Conservation (phyloP, 2,329 filamentous ascomycete species). For the Chalaropsis thielavioides region DNA sequence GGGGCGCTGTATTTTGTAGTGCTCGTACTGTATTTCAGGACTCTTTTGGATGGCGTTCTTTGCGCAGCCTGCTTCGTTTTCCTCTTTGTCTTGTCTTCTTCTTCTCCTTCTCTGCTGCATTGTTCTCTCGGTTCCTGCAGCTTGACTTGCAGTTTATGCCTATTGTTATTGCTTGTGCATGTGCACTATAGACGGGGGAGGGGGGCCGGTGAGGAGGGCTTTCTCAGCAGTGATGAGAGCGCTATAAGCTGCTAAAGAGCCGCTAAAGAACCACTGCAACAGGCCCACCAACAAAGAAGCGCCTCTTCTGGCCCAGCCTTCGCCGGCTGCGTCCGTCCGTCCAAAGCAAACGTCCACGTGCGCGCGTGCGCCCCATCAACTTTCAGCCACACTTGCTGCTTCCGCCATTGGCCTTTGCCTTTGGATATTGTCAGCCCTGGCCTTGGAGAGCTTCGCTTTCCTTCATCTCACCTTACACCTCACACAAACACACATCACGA, state of each 20-base stretch:
- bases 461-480: neutral
- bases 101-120: neutral
- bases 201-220: no score
- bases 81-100: neutral
- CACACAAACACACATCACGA: no score
- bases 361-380: slow-evolving; percentile 1
- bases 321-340: neutral
- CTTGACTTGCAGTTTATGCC: neutral
- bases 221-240: neutral
- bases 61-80: neutral
- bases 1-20: no score
- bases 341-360: neutral
- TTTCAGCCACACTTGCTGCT: slow-evolving; percentile 3
- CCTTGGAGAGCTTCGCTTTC: neutral
- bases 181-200: neutral
- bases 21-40: no score
- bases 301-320: neutral
- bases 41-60: no score
- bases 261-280: neutral
- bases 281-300: no score
- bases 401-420: neutral
- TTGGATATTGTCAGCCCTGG: neutral
- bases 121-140: slow-evolving; percentile 4
- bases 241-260: neutral
- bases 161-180: neutral